Base-by-base conservation (phyloP, 2,329 filamentous ascomycete genomes). In the Colletotrichum viniferum region DNA sequence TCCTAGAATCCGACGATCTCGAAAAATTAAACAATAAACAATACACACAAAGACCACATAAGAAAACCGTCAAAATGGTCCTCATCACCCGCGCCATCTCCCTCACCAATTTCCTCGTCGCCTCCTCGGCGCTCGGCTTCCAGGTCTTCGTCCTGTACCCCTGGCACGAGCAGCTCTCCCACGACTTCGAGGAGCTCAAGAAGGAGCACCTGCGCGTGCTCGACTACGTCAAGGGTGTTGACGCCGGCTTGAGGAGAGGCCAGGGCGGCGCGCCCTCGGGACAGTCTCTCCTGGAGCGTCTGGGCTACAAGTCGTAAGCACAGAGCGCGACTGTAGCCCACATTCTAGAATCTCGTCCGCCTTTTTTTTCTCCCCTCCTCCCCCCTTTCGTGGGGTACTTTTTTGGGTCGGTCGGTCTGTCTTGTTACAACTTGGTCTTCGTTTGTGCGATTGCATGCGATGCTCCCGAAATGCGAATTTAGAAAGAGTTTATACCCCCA, bases 71-170 rank as follows among this genome's bases (percentile, higher is more conserved):
- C 65, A 62, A 34, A 78, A 82, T 78, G 66, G 82, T 82, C 79
- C 79, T 82, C 38, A 79, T 87, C 78, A 88, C 87, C 14, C 85
- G 87, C 65, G 78, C 83, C 66, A 85, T 93, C 77, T 92, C 91
- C 13, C 78, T 92, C 76, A 92, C 90, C 76, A 93, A 94, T 85
- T 94, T 94, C 80, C 80, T 89, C 77, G 90, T 94, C 76, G 92
- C 92, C 69, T 88, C 88, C 34, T 93, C 91, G 5, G 92, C 92
- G 0, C 86, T 94, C 38, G 86, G 86, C 43, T 94, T 94, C 82
- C 92, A 94, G 83, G 91, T 94, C 65, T 92, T 91, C 78, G 92
- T 94, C 52, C 86, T 94, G 13, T 94, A 94, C 82, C 92, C 92
- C 2, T 94, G 92, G 92, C 92, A 94, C 82, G 88, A 93, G 79